Evolutionary conservation across 1,284 basidiomycete genomes (phyloP).

Genomic region (Apiotrichum laibachii): DNA sequence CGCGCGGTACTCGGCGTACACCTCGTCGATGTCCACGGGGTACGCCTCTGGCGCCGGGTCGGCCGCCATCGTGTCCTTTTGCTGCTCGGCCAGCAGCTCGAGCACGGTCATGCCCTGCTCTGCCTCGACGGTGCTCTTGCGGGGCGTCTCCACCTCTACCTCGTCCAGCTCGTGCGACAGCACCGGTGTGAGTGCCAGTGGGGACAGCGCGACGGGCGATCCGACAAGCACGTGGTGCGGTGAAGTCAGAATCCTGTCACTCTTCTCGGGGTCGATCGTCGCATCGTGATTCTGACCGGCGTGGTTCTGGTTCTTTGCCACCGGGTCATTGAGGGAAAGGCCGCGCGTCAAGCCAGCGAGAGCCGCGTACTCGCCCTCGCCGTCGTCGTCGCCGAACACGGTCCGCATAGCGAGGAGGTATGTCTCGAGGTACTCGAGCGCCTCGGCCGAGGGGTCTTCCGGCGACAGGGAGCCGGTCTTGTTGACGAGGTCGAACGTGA

Average conservation of each 20-base stretch:
- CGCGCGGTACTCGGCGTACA: not conserved
- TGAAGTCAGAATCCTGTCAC: not conserved
- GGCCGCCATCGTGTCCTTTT: not conserved
- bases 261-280: not conserved
- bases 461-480: not conserved
- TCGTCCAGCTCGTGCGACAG: too few species aligned
- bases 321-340: not conserved
- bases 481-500: conserved; percentile 6
- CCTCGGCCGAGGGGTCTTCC: not conserved
- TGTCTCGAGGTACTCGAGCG: conserved; percentile 2
- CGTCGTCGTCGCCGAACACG: conserved; percentile 2
- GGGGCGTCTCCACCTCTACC: too few species aligned
- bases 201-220: not conserved
- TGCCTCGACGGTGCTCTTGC: not conserved
- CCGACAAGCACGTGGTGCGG: not conserved
- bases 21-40: not conserved
- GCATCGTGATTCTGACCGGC: too few species aligned
- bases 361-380: not conserved
- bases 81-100: not conserved
- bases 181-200: not conserved
- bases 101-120: not conserved
- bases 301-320: not conserved
- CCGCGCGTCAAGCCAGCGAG: not conserved
- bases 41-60: not conserved
- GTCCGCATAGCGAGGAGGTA: not conserved